These are phyloP conservation scores for Lotus japonicus DNA, from an alignment of 306 rosid species.

Conservation along the genomic window DNA sequence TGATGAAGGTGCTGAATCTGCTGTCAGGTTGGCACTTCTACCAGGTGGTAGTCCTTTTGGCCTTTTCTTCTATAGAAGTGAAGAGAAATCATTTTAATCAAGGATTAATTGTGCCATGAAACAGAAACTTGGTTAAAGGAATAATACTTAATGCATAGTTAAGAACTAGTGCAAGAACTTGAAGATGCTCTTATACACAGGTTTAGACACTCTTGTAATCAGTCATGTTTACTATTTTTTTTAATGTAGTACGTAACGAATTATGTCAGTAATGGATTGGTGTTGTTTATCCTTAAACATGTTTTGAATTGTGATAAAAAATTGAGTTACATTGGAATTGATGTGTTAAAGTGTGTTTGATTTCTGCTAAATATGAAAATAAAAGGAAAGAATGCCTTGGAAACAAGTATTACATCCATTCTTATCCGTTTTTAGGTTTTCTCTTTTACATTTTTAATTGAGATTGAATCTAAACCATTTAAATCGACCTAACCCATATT, in stretches of 20 bases:
- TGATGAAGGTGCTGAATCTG: conserved; percentile 50
- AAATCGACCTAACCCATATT: no score
- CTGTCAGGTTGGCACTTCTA: conserved; percentile 45
- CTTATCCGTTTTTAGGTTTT: no score
- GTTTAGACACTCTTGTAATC: neutral
- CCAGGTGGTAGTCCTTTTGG: conserved; percentile 25
- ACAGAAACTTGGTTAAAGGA: neutral
- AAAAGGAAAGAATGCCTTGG: neutral
- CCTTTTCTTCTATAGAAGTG: conserved; percentile 9
- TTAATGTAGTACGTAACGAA: no score
- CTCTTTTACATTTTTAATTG: no score
- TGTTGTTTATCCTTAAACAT: neutral
- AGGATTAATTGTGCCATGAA: neutral
- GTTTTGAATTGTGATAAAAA: no score
- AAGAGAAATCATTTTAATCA: conserved; percentile 26
- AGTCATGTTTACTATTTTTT: neutral
- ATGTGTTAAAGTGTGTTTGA: neutral
- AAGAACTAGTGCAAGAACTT: no score
- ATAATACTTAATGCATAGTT: neutral
- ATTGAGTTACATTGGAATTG: neutral
- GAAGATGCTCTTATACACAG: neutral
- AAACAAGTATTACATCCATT: no score
- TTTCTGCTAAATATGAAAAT: neutral
- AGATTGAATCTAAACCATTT: no score
- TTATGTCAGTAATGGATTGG: no score